phyloP scores from a whole-genome alignment of 177 flowering plant genomes.

The Vitis hybrid region DNA sequence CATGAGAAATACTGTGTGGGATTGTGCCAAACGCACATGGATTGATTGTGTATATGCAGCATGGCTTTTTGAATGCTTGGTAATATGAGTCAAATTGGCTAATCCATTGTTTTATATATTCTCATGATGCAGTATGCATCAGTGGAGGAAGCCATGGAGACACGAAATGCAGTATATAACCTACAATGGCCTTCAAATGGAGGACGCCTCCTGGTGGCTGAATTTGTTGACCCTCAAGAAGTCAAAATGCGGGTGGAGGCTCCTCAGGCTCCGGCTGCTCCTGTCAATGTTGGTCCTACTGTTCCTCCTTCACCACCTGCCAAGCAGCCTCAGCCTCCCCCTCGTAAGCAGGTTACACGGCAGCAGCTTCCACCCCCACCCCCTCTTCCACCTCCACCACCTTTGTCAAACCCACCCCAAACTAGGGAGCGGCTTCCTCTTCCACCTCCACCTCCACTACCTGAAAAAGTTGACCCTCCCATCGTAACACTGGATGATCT shows the following conservation, averaged over 20 bases:
- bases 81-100: no score
- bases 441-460: slow-evolving; percentile 58
- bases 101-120: neutral
- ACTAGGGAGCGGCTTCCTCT: slow-evolving; percentile 50
- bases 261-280: slow-evolving; percentile 38
- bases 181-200: slow-evolving; percentile 96
- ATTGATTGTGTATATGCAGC: no score
- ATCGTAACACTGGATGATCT: slow-evolving; percentile 86
- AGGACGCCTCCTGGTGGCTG: slow-evolving; percentile 76
- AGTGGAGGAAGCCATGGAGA: slow-evolving; percentile 79
- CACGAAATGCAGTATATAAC: slow-evolving; percentile 86
- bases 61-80: no score
- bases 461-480: slow-evolving; percentile 66
- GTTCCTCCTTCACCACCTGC: slow-evolving; percentile 20
- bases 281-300: slow-evolving; percentile 29
- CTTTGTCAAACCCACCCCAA: slow-evolving; percentile 36
- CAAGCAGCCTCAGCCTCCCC: slow-evolving; percentile 36
- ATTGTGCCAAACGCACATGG: no score
- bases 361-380: slow-evolving; percentile 57
- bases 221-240: slow-evolving; percentile 89
- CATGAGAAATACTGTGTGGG: no score
- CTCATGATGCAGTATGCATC: slow-evolving; percentile 71
- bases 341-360: slow-evolving; percentile 39
- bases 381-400: slow-evolving; percentile 58
- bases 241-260: slow-evolving; percentile 62